These are phyloP conservation scores for Clonostachys chloroleuca DNA, from an alignment of 2,329 filamentous ascomycete genomes.

Conservation along the genomic window DNA sequence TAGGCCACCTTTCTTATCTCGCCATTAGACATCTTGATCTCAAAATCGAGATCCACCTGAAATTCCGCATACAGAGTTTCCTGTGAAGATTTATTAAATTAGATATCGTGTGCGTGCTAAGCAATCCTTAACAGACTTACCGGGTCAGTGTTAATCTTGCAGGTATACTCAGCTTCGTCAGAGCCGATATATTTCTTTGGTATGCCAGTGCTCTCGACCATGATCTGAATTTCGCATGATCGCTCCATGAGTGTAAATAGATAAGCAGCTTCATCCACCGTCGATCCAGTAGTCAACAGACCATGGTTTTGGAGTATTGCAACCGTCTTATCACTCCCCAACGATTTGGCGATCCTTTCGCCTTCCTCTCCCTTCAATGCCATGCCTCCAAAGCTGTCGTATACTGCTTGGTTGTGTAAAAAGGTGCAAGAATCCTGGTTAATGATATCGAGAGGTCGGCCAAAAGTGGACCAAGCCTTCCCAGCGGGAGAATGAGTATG, in stretches of 20 bases:
- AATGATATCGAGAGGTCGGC: conserved; percentile 54
- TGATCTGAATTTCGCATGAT: conserved; percentile 23
- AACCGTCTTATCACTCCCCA: conserved; percentile 47
- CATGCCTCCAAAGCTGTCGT: conserved; percentile 53
- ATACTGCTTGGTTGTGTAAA: conserved; percentile 47
- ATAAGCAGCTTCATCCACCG: conserved; percentile 64
- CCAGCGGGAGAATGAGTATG: conserved; percentile 56
- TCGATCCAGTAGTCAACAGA: conserved; percentile 56
- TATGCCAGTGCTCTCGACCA: conserved; percentile 18
- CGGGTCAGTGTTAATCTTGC: conserved; percentile 20
- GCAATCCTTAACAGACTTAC: conserved; percentile 5
- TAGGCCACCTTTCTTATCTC: conserved; percentile 4
- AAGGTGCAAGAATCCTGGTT: conserved; percentile 56
- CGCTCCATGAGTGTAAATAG: conserved; percentile 42
- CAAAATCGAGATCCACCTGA: conserved; percentile 24
- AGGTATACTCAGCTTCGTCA: conserved; percentile 32
- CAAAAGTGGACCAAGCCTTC: conserved; percentile 59
- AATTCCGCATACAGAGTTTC: conserved; percentile 24
- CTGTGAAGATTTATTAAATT: conserved; percentile 4
- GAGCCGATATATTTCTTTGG: conserved; percentile 21
- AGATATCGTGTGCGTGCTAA: fast-evolving
- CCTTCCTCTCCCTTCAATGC: conserved; percentile 59
- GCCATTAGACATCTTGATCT: conserved; percentile 20
- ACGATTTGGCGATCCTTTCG: conserved; percentile 46
- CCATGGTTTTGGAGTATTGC: conserved; percentile 64